These are phyloP conservation scores for Lepraria neglecta DNA, from an alignment of 495 filamentous ascomycete species.

Conservation along the genomic window DNA sequence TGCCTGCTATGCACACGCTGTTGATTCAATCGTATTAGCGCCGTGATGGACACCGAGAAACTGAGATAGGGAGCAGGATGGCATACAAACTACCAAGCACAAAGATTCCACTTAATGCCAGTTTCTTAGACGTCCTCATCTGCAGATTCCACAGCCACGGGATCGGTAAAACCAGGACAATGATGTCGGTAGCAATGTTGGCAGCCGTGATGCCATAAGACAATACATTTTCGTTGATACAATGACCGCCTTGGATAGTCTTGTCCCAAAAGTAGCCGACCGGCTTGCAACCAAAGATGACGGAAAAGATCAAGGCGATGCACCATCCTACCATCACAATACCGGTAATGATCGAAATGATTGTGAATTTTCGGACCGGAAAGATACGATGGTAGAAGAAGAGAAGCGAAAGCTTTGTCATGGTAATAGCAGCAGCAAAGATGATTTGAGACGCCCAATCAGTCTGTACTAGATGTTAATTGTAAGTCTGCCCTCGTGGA, in stretches of 20 bases:
- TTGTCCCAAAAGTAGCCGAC: slow-evolving; percentile 49
- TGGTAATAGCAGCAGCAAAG: slow-evolving; percentile 8
- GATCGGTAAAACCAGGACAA: slow-evolving; percentile 40
- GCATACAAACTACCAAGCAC: slow-evolving; percentile 26
- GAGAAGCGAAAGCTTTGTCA: slow-evolving; percentile 37
- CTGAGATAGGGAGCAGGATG: background rate
- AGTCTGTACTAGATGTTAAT: background rate
- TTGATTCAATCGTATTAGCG: background rate
- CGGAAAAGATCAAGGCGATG: slow-evolving; percentile 35
- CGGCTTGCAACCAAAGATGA: slow-evolving; percentile 49
- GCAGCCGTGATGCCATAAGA: slow-evolving; percentile 23
- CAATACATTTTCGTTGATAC: slow-evolving; percentile 41
- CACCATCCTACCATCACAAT: slow-evolving; percentile 38
- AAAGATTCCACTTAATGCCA: slow-evolving; percentile 26
- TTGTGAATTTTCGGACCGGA: slow-evolving; percentile 31
- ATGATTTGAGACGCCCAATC: slow-evolving; percentile 15
- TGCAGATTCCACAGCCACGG: slow-evolving; percentile 39
- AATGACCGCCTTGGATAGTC: slow-evolving; percentile 39
- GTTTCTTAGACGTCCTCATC: slow-evolving; percentile 33
- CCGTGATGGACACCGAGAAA: background rate
- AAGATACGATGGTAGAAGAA: slow-evolving; percentile 43
- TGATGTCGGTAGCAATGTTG: slow-evolving; percentile 34
- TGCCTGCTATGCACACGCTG: slow-evolving; percentile 22
- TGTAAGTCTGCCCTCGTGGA: background rate
- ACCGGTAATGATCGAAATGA: slow-evolving; percentile 31